Evolutionary conservation across 2,329 filamentous ascomycete genomes (phyloP).

Genomic region (Claviceps spartinae): DNA sequence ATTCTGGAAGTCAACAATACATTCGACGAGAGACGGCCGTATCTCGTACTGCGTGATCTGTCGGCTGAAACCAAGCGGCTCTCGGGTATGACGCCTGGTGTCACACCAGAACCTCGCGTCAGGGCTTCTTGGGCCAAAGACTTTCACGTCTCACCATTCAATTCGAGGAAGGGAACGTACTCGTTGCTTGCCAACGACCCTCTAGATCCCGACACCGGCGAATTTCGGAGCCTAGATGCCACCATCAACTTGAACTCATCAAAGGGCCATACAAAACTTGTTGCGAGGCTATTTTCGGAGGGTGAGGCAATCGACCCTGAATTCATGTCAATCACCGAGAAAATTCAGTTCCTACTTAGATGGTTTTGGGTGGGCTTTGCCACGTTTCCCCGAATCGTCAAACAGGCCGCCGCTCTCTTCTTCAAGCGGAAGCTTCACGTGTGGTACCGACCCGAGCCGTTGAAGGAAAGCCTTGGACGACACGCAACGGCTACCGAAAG

Average conservation of each 20-base stretch:
- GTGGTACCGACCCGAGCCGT: conserved; percentile 51
- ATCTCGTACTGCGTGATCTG: conserved; percentile 16
- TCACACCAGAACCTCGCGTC: conserved; percentile 18
- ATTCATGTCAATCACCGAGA: conserved; percentile 28
- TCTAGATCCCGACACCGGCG: conserved; percentile 24
- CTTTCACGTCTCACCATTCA: conserved; percentile 68
- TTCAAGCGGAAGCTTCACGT: conserved; percentile 44
- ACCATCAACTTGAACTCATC: conserved; percentile 49
- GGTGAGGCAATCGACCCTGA: conserved; percentile 35
- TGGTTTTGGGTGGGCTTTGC: conserved; percentile 59
- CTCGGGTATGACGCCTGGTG: neutral
- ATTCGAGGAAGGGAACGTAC: conserved; percentile 43
- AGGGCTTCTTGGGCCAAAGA: conserved; percentile 50
- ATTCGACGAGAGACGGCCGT: conserved; percentile 50
- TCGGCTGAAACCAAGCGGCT: conserved; percentile 10
- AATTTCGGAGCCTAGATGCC: conserved; percentile 34
- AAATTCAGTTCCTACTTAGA: conserved; percentile 30
- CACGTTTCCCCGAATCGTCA: conserved; percentile 52
- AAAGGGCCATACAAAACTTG: conserved; percentile 45
- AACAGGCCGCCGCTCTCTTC: conserved; percentile 44
- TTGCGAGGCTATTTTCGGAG: conserved; percentile 44
- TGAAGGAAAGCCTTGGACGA: conserved; percentile 40
- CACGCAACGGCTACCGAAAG: conserved; percentile 36
- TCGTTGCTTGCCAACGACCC: conserved; percentile 34
- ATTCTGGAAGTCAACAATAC: conserved; percentile 67